Percentiles rank a stretch among this genome's conserved stretches.
Evolutionary conservation across 2,329 filamentous ascomycete species (phyloP).

Genomic region (Elsinoe batatas): DNA sequence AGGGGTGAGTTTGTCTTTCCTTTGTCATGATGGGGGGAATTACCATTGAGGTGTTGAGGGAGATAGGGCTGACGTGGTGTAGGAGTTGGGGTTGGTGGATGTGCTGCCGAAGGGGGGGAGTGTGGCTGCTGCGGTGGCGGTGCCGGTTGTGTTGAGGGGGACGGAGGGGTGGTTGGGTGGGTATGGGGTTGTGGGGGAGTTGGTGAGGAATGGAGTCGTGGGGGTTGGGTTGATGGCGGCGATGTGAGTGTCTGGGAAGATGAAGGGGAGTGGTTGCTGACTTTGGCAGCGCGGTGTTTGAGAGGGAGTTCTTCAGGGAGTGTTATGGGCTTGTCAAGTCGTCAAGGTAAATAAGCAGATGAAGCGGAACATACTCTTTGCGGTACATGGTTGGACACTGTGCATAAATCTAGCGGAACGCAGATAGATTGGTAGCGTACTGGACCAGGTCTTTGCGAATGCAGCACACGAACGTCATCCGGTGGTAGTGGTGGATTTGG

Average conservation of each 20-base stretch:
- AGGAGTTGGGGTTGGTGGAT: slow-evolving; percentile 22
- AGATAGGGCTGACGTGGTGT: background rate
- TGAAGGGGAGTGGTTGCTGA: background rate
- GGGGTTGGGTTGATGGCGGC: background rate
- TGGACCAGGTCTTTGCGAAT: too few species aligned
- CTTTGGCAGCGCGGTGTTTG: slow-evolving; percentile 3
- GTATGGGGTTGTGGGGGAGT: slow-evolving; percentile 35
- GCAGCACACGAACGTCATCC: too few species aligned
- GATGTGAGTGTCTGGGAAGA: background rate
- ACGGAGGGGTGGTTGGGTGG: slow-evolving; percentile 21
- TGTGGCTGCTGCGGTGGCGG: slow-evolving; percentile 28
- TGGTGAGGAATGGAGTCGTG: slow-evolving; percentile 28
- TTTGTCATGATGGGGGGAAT: background rate
- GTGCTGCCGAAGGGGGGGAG: slow-evolving; percentile 27
- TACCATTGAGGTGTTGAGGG: too few species aligned
- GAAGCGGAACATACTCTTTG: too few species aligned
- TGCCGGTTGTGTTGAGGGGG: slow-evolving; percentile 29
- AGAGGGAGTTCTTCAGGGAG: slow-evolving; percentile 5
- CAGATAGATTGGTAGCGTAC: too few species aligned
- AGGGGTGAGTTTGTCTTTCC: slow-evolving; percentile 16
- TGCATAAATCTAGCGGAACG: too few species aligned
- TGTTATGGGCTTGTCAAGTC: slow-evolving; percentile 5
- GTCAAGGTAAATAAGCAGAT: too few species aligned
- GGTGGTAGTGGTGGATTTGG: too few species aligned
- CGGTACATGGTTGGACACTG: too few species aligned